Evolutionary conservation across 2,329 filamentous ascomycete genomes (phyloP).

Genomic region (Neurospora sp.): DNA sequence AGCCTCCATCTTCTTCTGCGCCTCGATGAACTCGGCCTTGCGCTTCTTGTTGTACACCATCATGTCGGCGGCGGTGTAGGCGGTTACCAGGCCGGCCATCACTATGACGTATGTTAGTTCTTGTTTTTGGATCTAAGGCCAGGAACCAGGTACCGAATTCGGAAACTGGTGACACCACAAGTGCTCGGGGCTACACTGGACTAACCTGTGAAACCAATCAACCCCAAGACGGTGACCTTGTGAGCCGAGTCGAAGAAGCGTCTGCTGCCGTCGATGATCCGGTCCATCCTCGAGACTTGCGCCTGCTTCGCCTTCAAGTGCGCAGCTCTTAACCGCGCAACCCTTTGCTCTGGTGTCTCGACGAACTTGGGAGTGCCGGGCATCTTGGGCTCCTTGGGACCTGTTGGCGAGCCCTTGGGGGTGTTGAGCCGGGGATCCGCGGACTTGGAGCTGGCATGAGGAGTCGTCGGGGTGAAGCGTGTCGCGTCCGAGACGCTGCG

Average conservation of each 20-base stretch:
- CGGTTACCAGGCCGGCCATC: slow-evolving; percentile 43
- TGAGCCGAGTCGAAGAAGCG: slow-evolving; percentile 46
- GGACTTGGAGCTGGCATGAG: slow-evolving; percentile 58
- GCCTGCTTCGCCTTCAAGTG: slow-evolving; percentile 56
- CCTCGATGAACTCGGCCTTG: slow-evolving; percentile 46
- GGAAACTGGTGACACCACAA: background rate
- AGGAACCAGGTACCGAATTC: background rate
- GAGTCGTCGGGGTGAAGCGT: slow-evolving; percentile 61
- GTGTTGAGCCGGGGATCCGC: slow-evolving; percentile 20
- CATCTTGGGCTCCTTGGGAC: background rate
- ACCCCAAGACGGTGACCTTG: slow-evolving; percentile 41
- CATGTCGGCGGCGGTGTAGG: slow-evolving; percentile 54
- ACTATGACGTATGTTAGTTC: slow-evolving; percentile 24
- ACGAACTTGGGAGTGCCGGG: slow-evolving; percentile 14
- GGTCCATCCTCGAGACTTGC: slow-evolving; percentile 42
- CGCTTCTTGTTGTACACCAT: slow-evolving; percentile 50
- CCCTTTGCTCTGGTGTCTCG: slow-evolving; percentile 61
- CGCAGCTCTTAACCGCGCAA: slow-evolving; percentile 56
- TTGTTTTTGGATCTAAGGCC: background rate
- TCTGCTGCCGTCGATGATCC: slow-evolving; percentile 36
- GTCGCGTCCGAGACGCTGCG: slow-evolving; percentile 72
- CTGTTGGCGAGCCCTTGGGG: slow-evolving; percentile 2
- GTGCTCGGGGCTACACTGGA: slow-evolving; percentile 2
- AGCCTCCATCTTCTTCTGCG: slow-evolving; percentile 42
- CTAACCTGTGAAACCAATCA: slow-evolving; percentile 48